These are phyloP conservation scores for Aureobasidium musti DNA, from an alignment of 2,329 filamentous ascomycete species.

Conservation along the genomic window DNA sequence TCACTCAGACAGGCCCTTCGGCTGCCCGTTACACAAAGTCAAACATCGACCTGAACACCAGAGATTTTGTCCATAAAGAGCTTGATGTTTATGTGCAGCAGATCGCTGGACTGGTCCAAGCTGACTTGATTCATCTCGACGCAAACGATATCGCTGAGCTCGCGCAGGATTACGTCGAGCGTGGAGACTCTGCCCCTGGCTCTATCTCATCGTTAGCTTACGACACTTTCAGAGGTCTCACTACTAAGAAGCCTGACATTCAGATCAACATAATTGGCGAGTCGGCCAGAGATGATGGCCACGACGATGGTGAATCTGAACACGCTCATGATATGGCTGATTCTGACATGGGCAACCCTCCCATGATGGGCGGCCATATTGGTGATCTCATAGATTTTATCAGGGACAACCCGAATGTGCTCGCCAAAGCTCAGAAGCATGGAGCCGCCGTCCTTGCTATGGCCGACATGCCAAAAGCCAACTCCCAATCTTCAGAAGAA, in stretches of 20 bases:
- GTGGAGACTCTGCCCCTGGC: slow-evolving; percentile 50
- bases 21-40: slow-evolving; percentile 47
- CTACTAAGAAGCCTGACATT: slow-evolving; percentile 1
- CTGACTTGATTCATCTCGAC: slow-evolving; percentile 68
- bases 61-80: slow-evolving; percentile 53
- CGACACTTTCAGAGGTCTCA: slow-evolving; percentile 53
- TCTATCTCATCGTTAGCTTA: slow-evolving; percentile 53
- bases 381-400: neutral
- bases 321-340: slow-evolving; percentile 3
- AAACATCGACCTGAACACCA: slow-evolving; percentile 62
- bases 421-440: neutral
- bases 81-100: slow-evolving; percentile 64
- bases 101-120: slow-evolving; percentile 61
- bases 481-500: neutral
- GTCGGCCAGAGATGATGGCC: slow-evolving; percentile 3
- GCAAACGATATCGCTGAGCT: slow-evolving; percentile 70
- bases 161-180: slow-evolving; percentile 68
- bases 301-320: slow-evolving; percentile 17
- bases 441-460: slow-evolving; percentile 6
- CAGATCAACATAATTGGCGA: slow-evolving; percentile 13
- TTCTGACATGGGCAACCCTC: neutral
- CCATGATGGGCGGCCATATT: neutral
- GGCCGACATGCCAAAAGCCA: neutral
- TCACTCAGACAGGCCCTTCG: slow-evolving; percentile 24
- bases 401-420: neutral